Percentiles rank a stretch among this genome's conserved stretches.
Conservation (phyloP, 805 yeast species). For the Suhomyces pyralidae region DNA sequence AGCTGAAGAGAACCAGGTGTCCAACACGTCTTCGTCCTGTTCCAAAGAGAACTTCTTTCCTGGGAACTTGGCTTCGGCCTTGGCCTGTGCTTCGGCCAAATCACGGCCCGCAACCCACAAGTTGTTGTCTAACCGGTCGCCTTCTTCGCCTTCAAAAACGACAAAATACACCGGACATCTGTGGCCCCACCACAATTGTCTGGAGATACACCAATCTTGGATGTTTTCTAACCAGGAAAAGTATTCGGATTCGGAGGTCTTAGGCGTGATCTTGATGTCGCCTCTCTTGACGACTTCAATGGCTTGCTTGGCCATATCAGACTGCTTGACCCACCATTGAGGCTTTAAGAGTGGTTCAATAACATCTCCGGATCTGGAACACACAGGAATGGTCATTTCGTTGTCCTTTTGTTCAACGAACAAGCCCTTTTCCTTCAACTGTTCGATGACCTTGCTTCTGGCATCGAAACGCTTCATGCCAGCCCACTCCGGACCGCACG, state of each 20-base stretch:
- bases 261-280: conserved; percentile 76
- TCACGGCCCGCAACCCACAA: conserved; percentile 92
- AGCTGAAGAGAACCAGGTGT: conserved; percentile 98
- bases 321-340: conserved; percentile 98
- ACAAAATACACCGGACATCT: conserved; percentile 95
- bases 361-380: conserved; percentile 95
- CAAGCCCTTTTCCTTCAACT: conserved; percentile 70
- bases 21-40: conserved; percentile 97
- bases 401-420: conserved; percentile 85
- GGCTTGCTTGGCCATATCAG: conserved; percentile 83
- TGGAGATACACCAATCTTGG: conserved; percentile 99
- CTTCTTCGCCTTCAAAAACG: conserved; percentile 69
- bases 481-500: conserved; percentile 83
- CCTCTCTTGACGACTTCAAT: conserved; percentile 83
- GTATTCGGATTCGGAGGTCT: conserved; percentile 87
- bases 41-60: conserved; percentile 67
- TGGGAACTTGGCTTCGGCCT: conserved; percentile 75
- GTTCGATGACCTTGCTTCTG: conserved; percentile 76
- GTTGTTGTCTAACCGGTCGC: conserved; percentile 58
- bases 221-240: conserved; percentile 93
- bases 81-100: conserved; percentile 76
- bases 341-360: conserved; percentile 97
- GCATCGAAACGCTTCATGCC: conserved; percentile 96
- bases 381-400: conserved; percentile 91
- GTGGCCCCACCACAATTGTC: conserved; percentile 94